Conservation (phyloP, 352 stramenopile species). For the Hyaloperonospora brassicae region DNA sequence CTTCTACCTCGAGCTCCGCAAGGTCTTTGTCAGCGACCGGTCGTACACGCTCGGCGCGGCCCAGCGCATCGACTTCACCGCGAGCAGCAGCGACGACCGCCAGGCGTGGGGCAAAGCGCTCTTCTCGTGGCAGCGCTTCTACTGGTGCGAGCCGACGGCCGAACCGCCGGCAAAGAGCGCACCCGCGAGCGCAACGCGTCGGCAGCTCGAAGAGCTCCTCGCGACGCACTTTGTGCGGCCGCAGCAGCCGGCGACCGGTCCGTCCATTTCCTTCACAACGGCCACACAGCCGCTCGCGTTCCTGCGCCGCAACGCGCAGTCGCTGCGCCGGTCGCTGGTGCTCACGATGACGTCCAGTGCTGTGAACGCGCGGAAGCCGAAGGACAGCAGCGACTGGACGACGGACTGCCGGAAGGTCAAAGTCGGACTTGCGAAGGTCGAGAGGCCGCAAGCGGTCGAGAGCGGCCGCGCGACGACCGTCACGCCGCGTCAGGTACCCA, state of each 20-base stretch:
- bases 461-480: conserved; percentile 13
- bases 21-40: conserved; percentile 79
- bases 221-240: conserved; percentile 23
- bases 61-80: conserved; percentile 62
- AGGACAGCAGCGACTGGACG: conserved; percentile 22
- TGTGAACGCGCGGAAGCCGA: conserved; percentile 27
- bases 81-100: conserved; percentile 49
- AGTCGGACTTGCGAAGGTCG: conserved; percentile 44
- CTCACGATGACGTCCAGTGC: conserved; percentile 46
- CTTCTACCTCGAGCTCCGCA: conserved; percentile 78
- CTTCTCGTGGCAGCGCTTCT: conserved; percentile 85
- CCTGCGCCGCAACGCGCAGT: conserved; percentile 56
- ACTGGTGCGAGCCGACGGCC: conserved; percentile 60
- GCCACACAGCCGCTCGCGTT: conserved; percentile 70
- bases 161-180: conserved; percentile 10
- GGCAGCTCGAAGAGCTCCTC: conserved; percentile 46
- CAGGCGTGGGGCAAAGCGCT: conserved; percentile 79
- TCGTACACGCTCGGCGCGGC: conserved; percentile 68
- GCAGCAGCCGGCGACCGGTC: conserved; percentile 19
- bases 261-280: conserved; percentile 40
- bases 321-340: conserved; percentile 54
- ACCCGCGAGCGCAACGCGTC: conserved; percentile 16
- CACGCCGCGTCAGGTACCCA: conserved; percentile 7
- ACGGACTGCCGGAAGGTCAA: conserved; percentile 62
- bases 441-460: conserved; percentile 21